Conservation (phyloP, 768 basidiomycete species). For the Polyporus arcularius region DNA sequence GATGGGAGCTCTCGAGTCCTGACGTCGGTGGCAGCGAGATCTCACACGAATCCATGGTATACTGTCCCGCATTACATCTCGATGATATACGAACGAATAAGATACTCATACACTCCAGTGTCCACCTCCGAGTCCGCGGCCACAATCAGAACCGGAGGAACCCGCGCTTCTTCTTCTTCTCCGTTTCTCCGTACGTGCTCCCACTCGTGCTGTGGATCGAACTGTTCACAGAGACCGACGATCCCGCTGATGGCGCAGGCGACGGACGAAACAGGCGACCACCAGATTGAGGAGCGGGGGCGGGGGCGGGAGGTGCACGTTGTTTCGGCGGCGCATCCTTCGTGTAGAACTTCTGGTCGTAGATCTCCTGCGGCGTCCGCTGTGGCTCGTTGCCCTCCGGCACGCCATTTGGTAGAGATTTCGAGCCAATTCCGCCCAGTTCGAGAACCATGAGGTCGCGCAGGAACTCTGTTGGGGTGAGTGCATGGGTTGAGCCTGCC, state of each 20-base stretch:
- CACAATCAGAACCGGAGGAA: conserved; percentile 60
- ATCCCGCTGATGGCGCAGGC: conserved; percentile 54
- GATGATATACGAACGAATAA: conserved; percentile 19
- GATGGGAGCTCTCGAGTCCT: not conserved
- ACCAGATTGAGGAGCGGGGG: conserved; percentile 33
- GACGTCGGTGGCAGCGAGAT: conserved; percentile 16
- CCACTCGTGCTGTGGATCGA: conserved; percentile 18
- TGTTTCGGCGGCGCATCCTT: conserved; percentile 60
- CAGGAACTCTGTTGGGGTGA: conserved; percentile 82
- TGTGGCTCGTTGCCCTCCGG: conserved; percentile 45
- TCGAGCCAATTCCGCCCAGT: conserved; percentile 82
- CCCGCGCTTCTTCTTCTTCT: conserved; percentile 79
- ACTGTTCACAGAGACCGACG: conserved; percentile 37
- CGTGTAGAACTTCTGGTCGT: conserved; percentile 78
- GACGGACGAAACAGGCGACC: conserved; percentile 32
- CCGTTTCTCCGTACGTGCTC: conserved; percentile 38
- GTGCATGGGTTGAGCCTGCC: conserved; percentile 85
- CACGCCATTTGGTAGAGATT: conserved; percentile 68
- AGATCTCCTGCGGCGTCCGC: conserved; percentile 70
- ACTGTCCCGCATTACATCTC: conserved; percentile 2
- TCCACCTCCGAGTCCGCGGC: not conserved
- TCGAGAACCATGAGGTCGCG: conserved; percentile 88
- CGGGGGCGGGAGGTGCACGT: conserved; percentile 39
- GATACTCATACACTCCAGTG: conserved; percentile 10
- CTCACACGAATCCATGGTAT: conserved; percentile 11